Conservation (phyloP, 164 flowering plant genomes). For the Annona squamosa region DNA sequence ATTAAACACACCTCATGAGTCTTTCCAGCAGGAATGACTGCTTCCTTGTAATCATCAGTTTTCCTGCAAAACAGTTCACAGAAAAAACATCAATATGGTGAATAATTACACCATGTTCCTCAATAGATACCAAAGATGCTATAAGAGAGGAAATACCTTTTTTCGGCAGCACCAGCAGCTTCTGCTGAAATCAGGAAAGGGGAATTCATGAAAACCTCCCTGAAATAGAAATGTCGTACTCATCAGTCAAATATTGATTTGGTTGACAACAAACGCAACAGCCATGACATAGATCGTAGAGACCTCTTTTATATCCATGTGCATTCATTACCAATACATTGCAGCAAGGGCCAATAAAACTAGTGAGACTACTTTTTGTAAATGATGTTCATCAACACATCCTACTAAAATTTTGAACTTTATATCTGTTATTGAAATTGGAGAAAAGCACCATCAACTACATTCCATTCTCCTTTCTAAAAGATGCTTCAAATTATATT, state of each 20-base stretch:
- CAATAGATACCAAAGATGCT: background rate
- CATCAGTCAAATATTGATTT: background rate
- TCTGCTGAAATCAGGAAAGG: conserved; percentile 93
- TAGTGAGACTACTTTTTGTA: too few relatives aligned
- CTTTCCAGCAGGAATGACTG: conserved; percentile 69
- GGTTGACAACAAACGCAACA: background rate
- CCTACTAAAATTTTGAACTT: too few relatives aligned
- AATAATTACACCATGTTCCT: background rate
- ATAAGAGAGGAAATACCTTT: conserved; percentile 30
- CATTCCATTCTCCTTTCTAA: too few relatives aligned
- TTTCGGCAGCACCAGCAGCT: conserved; percentile 55
- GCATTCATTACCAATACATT: background rate
- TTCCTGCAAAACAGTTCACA: conserved; percentile 29
- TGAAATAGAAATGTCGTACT: conserved; percentile 16
- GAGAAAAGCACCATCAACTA: too few relatives aligned
- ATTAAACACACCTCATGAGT: conserved; percentile 59
- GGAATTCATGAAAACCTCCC: conserved; percentile 83
- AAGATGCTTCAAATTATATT: too few relatives aligned
- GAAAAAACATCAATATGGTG: background rate
- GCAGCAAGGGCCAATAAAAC: too few relatives aligned
- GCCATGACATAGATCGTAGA: background rate
- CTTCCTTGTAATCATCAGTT: conserved; percentile 72
- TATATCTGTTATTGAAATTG: too few relatives aligned
- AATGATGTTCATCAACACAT: too few relatives aligned
- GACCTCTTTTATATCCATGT: background rate